These are phyloP conservation scores for Tolypocladium album DNA, from an alignment of 2,329 filamentous ascomycete species.

Conservation along the genomic window DNA sequence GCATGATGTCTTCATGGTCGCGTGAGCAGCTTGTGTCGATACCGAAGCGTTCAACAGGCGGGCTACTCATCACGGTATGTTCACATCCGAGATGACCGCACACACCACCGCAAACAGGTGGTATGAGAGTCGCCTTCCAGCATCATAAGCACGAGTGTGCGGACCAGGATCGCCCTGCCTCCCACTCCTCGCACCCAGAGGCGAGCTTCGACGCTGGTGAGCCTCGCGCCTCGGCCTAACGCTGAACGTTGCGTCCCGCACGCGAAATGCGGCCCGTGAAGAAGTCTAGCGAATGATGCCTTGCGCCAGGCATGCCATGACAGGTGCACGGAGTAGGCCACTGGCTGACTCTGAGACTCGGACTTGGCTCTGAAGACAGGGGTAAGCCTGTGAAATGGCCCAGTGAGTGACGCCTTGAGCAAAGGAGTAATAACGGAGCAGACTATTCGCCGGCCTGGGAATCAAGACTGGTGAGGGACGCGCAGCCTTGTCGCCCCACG, in stretches of 20 bases:
- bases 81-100: not conserved
- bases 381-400: not conserved
- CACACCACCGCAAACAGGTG: not conserved
- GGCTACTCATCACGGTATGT: not conserved
- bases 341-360: not conserved
- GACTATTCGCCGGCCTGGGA: not conserved
- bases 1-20: not conserved
- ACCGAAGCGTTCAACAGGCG: too few species aligned
- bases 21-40: not conserved
- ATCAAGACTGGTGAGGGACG: not conserved
- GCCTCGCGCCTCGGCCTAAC: not conserved
- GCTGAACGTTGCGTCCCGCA: not conserved
- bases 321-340: not conserved
- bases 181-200: too few species aligned
- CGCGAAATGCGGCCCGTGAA: not conserved
- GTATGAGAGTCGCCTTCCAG: not conserved
- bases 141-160: not conserved
- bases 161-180: not conserved
- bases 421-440: not conserved
- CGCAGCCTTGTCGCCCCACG: conserved; percentile 1
- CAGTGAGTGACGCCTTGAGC: not conserved
- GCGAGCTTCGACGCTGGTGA: not conserved
- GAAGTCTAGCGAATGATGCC: not conserved
- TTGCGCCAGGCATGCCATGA: not conserved
- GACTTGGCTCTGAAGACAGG: not conserved